These are phyloP conservation scores for Stagonosporopsis cucurbitacearum DNA, from an alignment of 2,329 filamentous ascomycete genomes.

Conservation along the genomic window DNA sequence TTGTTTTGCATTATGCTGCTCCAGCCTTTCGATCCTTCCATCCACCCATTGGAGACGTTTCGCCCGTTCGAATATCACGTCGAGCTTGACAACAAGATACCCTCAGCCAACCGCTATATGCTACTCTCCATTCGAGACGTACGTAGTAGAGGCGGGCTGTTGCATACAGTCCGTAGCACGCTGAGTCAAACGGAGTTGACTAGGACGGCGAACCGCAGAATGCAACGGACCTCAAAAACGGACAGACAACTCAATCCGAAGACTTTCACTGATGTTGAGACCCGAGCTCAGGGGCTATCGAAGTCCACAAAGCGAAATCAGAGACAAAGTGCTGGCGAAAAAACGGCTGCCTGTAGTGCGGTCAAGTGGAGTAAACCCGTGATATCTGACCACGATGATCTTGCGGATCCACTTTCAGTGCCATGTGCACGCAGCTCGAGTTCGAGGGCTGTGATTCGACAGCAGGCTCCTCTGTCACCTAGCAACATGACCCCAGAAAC, in stretches of 20 bases:
- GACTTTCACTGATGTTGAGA: neutral
- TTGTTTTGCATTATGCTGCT: slow-evolving; percentile 32
- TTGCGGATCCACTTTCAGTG: neutral
- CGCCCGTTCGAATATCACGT: slow-evolving; percentile 21
- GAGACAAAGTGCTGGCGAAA: neutral
- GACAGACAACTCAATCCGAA: neutral
- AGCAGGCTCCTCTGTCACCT: neutral
- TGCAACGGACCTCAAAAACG: neutral
- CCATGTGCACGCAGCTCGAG: neutral
- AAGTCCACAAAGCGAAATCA: neutral
- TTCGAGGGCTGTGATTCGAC: neutral
- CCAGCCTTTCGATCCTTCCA: slow-evolving; percentile 21
- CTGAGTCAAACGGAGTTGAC: neutral
- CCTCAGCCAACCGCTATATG: slow-evolving; percentile 23
- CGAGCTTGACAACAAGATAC: neutral
- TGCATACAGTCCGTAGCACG: neutral
- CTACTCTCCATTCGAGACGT: slow-evolving; percentile 23
- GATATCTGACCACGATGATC: neutral
- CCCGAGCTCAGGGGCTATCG: neutral
- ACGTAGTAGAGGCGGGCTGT: neutral
- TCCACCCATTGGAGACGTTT: slow-evolving; percentile 21
- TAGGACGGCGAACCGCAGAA: neutral
- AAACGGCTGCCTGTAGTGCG: neutral
- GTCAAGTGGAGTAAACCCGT: neutral
- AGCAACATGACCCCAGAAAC: neutral